phyloP scores from a whole-genome alignment of 2,329 filamentous ascomycete species.

The Fusarium scirpi region DNA sequence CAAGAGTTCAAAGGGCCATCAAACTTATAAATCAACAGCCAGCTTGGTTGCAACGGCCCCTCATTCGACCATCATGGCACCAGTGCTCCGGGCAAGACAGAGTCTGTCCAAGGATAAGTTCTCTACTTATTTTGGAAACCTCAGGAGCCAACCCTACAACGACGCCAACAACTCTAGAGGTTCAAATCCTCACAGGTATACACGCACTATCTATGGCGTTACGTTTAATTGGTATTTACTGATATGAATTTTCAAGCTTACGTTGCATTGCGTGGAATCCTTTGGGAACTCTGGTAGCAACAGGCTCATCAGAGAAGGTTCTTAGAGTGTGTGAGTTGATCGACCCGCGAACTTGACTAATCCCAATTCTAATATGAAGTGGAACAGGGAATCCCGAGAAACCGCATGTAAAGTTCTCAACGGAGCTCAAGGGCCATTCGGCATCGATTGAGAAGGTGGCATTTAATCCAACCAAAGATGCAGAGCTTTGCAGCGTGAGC shows the following conservation, averaged over 20 bases:
- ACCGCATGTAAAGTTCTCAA: slow-evolving; percentile 78
- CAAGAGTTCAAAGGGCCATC: background rate
- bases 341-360: background rate
- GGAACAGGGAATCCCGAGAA: slow-evolving; percentile 79
- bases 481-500: slow-evolving; percentile 80
- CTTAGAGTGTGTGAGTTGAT: slow-evolving; percentile 75
- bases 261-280: slow-evolving; percentile 92
- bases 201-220: slow-evolving; percentile 20
- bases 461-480: slow-evolving; percentile 82
- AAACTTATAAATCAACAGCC: background rate
- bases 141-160: slow-evolving; percentile 78
- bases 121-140: slow-evolving; percentile 71
- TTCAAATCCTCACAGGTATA: slow-evolving; percentile 68
- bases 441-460: slow-evolving; percentile 79
- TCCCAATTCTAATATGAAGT: slow-evolving; percentile 1
- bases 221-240: slow-evolving; percentile 12
- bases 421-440: slow-evolving; percentile 76
- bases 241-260: slow-evolving; percentile 62
- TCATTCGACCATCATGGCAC: slow-evolving; percentile 53
- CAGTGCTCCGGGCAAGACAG: slow-evolving; percentile 60
- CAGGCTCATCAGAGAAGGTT: slow-evolving; percentile 77
- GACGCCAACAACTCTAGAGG: slow-evolving; percentile 69
- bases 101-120: slow-evolving; percentile 78
- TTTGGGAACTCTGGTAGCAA: slow-evolving; percentile 84
- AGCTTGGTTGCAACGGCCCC: background rate